These are phyloP conservation scores for Talaromyces sp. DNA, from an alignment of 2,329 filamentous ascomycete genomes.

Conservation along the genomic window DNA sequence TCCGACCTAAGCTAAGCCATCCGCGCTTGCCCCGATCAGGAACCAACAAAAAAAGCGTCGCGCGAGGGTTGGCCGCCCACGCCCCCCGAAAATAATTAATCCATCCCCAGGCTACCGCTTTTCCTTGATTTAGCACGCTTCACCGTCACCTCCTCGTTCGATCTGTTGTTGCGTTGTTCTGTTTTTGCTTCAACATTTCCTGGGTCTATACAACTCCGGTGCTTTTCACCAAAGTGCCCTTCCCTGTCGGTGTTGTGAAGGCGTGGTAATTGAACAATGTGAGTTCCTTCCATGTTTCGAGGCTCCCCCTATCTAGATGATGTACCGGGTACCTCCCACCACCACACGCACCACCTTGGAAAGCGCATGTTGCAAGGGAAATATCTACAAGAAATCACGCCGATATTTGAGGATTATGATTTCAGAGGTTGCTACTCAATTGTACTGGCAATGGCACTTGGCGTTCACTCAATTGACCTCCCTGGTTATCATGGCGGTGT, in stretches of 20 bases:
- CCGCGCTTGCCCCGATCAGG: slow-evolving; percentile 2
- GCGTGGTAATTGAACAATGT: background rate
- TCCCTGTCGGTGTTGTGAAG: background rate
- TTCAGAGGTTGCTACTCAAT: background rate
- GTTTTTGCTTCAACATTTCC: background rate
- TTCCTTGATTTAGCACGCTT: background rate
- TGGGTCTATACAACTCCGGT: background rate
- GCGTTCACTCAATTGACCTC: background rate
- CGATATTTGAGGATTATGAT: background rate
- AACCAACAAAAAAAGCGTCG: background rate
- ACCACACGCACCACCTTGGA: background rate
- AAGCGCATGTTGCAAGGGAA: background rate
- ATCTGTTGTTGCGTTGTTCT: background rate
- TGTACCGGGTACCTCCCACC: slow-evolving; percentile 1
- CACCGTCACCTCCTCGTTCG: background rate
- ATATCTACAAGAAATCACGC: background rate
- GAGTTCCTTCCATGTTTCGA: background rate
- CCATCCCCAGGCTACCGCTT: slow-evolving; percentile 3
- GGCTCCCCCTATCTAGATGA: background rate
- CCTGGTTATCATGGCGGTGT: background rate
- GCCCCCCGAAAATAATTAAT: slow-evolving; percentile 10
- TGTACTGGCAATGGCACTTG: background rate
- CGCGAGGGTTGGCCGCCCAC: background rate
- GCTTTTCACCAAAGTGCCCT: slow-evolving; percentile 8
- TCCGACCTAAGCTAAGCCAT: slow-evolving; percentile 5